phyloP scores from a whole-genome alignment of 1,284 basidiomycete genomes.

The Austroboletus niveus region DNA sequence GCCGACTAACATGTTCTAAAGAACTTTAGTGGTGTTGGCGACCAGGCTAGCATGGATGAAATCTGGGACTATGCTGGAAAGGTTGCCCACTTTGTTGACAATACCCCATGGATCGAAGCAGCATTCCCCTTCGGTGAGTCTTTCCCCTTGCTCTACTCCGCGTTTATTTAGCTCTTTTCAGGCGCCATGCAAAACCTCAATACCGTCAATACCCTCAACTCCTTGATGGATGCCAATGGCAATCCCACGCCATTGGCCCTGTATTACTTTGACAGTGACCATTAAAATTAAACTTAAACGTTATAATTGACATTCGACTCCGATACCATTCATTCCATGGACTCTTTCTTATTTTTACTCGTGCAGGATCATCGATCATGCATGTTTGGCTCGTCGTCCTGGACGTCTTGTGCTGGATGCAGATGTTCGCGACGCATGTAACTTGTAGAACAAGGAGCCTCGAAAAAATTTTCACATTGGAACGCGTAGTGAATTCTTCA shows the following conservation, averaged over 20 bases:
- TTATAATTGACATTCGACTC: conserved; percentile 5
- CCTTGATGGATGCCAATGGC: conserved; percentile 43
- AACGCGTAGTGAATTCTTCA: too few relatives aligned
- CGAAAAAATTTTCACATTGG: too few relatives aligned
- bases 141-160: neutral
- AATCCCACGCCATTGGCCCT: conserved; percentile 51
- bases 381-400: conserved; percentile 20
- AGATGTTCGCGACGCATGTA: conserved; percentile 12
- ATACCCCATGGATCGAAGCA: conserved; percentile 46
- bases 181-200: conserved; percentile 65
- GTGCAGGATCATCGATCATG: conserved; percentile 6
- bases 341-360: conserved; percentile 1
- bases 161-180: conserved; percentile 24
- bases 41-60: conserved; percentile 47
- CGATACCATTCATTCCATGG: conserved; percentile 28
- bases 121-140: conserved; percentile 66
- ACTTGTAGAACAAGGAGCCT: conserved; percentile 32
- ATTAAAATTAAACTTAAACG: neutral
- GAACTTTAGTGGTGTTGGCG: conserved; percentile 56
- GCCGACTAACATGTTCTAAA: conserved; percentile 27
- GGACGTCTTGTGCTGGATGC: conserved; percentile 25
- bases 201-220: conserved; percentile 63
- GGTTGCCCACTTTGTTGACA: conserved; percentile 54
- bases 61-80: conserved; percentile 54
- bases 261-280: conserved; percentile 19